Conservation (phyloP, 2,329 filamentous ascomycete species). For the Neoarthrinium moseri region DNA sequence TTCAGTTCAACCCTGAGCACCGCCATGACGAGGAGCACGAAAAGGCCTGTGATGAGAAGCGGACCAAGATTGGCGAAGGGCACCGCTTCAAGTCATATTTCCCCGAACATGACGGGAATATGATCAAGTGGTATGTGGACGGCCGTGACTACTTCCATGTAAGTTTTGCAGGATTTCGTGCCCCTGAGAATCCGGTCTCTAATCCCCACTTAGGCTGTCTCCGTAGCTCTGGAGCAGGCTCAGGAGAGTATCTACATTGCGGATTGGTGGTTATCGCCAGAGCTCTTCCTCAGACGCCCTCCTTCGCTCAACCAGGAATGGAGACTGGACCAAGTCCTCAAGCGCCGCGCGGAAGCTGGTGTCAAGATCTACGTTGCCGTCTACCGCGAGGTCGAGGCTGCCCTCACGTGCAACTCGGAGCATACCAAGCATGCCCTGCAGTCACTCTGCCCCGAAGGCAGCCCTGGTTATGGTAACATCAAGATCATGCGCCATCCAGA, state of each 20-base stretch:
- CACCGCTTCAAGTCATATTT: slow-evolving; percentile 91
- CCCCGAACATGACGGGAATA: slow-evolving; percentile 79
- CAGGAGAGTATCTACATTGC: slow-evolving; percentile 93
- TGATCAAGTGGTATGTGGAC: slow-evolving; percentile 96
- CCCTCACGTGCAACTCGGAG: slow-evolving; percentile 85
- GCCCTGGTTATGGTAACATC: slow-evolving; percentile 85
- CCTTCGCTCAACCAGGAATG: slow-evolving; percentile 81
- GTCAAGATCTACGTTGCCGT: slow-evolving; percentile 94
- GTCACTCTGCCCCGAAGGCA: slow-evolving; percentile 76
- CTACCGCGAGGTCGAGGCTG: slow-evolving; percentile 82
- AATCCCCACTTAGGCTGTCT: slow-evolving; percentile 61
- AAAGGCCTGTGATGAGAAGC: slow-evolving; percentile 76
- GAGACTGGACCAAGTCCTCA: slow-evolving; percentile 82
- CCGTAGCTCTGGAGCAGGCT: slow-evolving; percentile 82
- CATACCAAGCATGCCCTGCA: slow-evolving; percentile 89
- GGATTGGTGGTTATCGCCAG: slow-evolving; percentile 96
- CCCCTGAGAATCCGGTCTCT: neutral
- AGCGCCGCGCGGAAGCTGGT: slow-evolving; percentile 84
- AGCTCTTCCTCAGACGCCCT: slow-evolving; percentile 81
- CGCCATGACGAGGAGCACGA: slow-evolving; percentile 95
- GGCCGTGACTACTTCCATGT: slow-evolving; percentile 92
- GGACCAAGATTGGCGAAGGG: slow-evolving; percentile 66
- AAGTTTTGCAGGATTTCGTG: slow-evolving; percentile 15
- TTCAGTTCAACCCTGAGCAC: slow-evolving; percentile 77
- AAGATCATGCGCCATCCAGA: slow-evolving; percentile 87